Evolutionary conservation across 2,329 filamentous ascomycete species (phyloP).

Genomic region (Venturiaceae sp.): DNA sequence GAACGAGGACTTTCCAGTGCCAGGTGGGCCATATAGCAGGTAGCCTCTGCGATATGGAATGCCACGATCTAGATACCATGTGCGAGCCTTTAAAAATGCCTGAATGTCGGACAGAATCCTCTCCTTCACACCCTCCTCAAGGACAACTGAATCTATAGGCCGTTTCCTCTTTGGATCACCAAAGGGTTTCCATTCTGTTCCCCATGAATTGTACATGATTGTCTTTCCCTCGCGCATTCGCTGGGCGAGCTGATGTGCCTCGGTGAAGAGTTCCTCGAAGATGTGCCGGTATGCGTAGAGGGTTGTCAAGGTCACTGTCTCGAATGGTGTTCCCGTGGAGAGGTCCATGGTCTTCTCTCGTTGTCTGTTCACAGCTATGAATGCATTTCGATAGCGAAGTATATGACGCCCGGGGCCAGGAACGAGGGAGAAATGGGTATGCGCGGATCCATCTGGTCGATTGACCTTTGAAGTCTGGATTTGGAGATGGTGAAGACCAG

Average conservation of each 20-base stretch:
- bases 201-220: slow-evolving; percentile 76
- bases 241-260: slow-evolving; percentile 73
- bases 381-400: slow-evolving; percentile 75
- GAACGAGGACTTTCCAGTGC: slow-evolving; percentile 90
- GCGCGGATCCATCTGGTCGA: slow-evolving; percentile 55
- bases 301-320: slow-evolving; percentile 86
- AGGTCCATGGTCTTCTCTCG: slow-evolving; percentile 77
- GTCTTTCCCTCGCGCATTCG: slow-evolving; percentile 86
- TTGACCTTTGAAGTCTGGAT: slow-evolving; percentile 55
- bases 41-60: slow-evolving; percentile 90
- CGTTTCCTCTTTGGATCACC: slow-evolving; percentile 79
- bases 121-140: slow-evolving; percentile 78
- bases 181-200: slow-evolving; percentile 75
- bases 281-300: slow-evolving; percentile 82
- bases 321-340: slow-evolving; percentile 80
- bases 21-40: slow-evolving; percentile 78
- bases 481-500: slow-evolving; percentile 52
- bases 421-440: slow-evolving; percentile 78
- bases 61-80: slow-evolving; percentile 90
- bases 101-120: slow-evolving; percentile 68
- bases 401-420: slow-evolving; percentile 87
- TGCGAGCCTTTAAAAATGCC: slow-evolving; percentile 68
- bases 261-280: slow-evolving; percentile 80
- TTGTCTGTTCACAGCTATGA: slow-evolving; percentile 77
- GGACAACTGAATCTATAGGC: slow-evolving; percentile 76